Percentiles rank a stretch among this genome's conserved stretches.
Evolutionary conservation across 192 early-diverging fungal species (phyloP).

Genomic region (Podila epigama): DNA sequence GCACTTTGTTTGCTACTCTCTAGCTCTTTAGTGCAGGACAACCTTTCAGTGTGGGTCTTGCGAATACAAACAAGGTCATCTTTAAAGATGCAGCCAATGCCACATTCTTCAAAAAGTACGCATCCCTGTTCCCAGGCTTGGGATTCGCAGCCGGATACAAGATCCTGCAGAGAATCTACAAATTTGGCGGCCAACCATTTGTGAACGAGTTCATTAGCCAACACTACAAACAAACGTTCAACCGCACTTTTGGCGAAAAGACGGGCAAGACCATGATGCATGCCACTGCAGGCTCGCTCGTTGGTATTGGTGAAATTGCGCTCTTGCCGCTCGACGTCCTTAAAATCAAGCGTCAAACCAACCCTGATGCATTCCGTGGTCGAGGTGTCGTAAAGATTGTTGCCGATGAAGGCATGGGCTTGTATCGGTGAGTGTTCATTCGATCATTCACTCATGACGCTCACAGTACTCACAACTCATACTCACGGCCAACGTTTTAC

Average conservation of each 20-base stretch:
- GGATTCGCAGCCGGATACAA: conserved; percentile 99
- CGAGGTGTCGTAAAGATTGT: conserved; percentile 83
- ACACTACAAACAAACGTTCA: conserved; percentile 81
- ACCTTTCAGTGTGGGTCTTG: conserved; percentile 67
- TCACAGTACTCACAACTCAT: too few relatives aligned
- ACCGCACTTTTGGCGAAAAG: conserved; percentile 87
- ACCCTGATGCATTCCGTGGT: conserved; percentile 87
- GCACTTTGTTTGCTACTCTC: background rate
- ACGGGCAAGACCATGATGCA: conserved; percentile 97
- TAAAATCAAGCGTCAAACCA: conserved; percentile 98
- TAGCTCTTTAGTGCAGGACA: conserved; percentile 77
- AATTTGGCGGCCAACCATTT: conserved; percentile 98
- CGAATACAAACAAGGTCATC: conserved; percentile 82
- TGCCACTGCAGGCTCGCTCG: conserved; percentile 94
- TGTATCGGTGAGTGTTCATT: conserved; percentile 74
- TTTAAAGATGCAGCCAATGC: conserved; percentile 89
- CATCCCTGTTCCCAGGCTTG: conserved; percentile 96
- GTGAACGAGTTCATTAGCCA: conserved; percentile 92
- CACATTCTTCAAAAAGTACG: conserved; percentile 81
- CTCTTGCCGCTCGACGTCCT: conserved; percentile 96
- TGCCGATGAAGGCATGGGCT: conserved; percentile 85
- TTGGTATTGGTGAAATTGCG: conserved; percentile 98
- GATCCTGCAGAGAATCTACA: conserved; percentile 96
- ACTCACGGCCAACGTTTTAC: background rate
- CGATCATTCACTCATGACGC: background rate